Percentiles rank a stretch among this genome's conserved stretches.
Evolutionary conservation across 495 filamentous ascomycete genomes (phyloP).

Genomic region (Beverwykella pulmonaria): DNA sequence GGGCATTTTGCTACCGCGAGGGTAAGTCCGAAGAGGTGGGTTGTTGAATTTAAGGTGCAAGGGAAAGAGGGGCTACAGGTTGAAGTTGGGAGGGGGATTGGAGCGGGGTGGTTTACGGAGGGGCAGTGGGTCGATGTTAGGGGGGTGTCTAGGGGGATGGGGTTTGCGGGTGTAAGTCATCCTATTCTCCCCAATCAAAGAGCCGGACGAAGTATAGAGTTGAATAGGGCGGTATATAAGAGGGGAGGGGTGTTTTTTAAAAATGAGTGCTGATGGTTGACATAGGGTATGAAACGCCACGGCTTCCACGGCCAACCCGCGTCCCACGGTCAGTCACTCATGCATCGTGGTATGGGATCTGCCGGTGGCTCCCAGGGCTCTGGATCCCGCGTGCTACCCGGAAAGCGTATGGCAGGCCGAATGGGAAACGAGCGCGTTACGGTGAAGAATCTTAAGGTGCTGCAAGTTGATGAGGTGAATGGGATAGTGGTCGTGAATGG

Average conservation of each 20-base stretch:
- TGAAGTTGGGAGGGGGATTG: constrained; percentile 69
- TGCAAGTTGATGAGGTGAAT: constrained; percentile 81
- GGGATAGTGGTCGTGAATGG: constrained; percentile 88
- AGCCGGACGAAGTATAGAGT: not conserved
- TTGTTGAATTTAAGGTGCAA: constrained; percentile 84
- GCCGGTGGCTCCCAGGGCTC: constrained; percentile 84
- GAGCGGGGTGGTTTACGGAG: constrained; percentile 82
- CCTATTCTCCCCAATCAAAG: too few species aligned
- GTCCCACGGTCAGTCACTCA: constrained; percentile 90
- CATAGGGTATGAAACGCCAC: constrained; percentile 87
- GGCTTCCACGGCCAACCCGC: constrained; percentile 87
- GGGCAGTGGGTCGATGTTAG: constrained; percentile 89
- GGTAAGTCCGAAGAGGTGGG: constrained; percentile 75
- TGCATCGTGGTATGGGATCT: constrained; percentile 87
- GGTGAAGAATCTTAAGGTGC: constrained; percentile 82
- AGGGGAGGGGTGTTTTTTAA: constrained; percentile 1
- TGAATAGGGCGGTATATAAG: not conserved
- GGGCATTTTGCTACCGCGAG: constrained; percentile 81
- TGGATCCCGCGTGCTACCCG: constrained; percentile 87
- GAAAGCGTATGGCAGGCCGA: constrained; percentile 95
- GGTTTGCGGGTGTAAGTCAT: constrained; percentile 71
- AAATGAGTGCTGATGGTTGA: not conserved
- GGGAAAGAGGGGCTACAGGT: constrained; percentile 66
- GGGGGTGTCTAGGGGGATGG: constrained; percentile 77
- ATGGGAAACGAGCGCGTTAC: constrained; percentile 90